These are phyloP conservation scores for Cylindrotheca fusiformis DNA, from an alignment of 108 stramenopile genomes.

Conservation along the genomic window DNA sequence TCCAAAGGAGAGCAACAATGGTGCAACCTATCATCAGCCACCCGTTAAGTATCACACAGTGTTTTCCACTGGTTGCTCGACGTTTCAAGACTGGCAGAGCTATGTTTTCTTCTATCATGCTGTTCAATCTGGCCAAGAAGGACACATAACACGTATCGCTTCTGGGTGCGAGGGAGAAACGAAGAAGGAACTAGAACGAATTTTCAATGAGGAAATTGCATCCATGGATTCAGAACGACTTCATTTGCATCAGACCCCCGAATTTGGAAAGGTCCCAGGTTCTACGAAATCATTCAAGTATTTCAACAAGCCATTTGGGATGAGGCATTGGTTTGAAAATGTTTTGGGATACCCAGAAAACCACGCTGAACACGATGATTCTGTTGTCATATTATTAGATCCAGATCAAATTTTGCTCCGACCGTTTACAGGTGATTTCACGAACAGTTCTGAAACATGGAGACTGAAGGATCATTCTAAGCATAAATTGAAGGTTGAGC, in stretches of 20 bases:
- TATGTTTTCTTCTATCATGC: slow-evolving; percentile 86
- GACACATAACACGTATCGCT: slow-evolving; percentile 88
- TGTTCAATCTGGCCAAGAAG: slow-evolving; percentile 66
- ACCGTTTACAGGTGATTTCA: slow-evolving; percentile 81
- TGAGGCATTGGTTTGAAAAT: slow-evolving; percentile 79
- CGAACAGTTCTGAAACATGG: slow-evolving; percentile 53
- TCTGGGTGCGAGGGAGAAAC: slow-evolving; percentile 42
- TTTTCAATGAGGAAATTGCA: slow-evolving; percentile 33
- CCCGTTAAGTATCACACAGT: slow-evolving; percentile 46
- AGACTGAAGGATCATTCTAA: slow-evolving; percentile 20
- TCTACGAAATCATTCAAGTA: slow-evolving; percentile 58
- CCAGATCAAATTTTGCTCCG: slow-evolving; percentile 80
- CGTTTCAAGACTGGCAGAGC: slow-evolving; percentile 93
- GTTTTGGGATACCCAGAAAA: slow-evolving; percentile 54
- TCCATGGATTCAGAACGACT: slow-evolving; percentile 49
- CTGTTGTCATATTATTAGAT: slow-evolving; percentile 74
- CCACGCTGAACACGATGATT: slow-evolving; percentile 48
- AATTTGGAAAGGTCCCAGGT: slow-evolving; percentile 22
- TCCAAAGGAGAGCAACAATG: not conserved
- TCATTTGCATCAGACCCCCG: slow-evolving; percentile 80
- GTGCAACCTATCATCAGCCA: not conserved
- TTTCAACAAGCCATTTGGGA: slow-evolving; percentile 92
- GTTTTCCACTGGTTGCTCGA: slow-evolving; percentile 87
- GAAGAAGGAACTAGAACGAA: slow-evolving; percentile 16
- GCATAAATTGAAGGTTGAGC: slow-evolving; percentile 49